Evolutionary conservation across 129 eudicot species (phyloP).

Genomic region (Tagetes erecta): DNA sequence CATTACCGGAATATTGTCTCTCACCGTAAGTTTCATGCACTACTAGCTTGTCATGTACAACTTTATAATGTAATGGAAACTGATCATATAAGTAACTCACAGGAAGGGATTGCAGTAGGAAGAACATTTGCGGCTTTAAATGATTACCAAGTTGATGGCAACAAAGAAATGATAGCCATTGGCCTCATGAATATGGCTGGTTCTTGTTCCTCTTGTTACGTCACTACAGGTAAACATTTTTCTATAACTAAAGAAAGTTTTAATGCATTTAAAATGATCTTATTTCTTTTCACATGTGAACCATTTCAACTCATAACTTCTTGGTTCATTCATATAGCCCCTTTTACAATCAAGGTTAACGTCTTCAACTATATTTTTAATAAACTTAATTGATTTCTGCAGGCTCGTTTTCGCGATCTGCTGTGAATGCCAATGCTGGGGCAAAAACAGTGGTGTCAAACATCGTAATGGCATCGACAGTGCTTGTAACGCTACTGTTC

Average conservation of each 20-base stretch:
- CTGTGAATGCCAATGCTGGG: slow-evolving; percentile 94
- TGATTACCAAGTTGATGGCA: slow-evolving; percentile 97
- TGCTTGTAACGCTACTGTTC: slow-evolving; percentile 73
- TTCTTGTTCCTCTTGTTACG: slow-evolving; percentile 92
- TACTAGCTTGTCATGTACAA: slow-evolving; percentile 6
- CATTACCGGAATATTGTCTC: slow-evolving; percentile 86
- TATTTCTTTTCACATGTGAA: too few species aligned
- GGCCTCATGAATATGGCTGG: slow-evolving; percentile 98
- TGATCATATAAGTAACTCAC: not conserved
- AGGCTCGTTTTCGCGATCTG: slow-evolving; percentile 98
- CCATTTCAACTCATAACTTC: too few species aligned
- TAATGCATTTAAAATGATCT: not conserved
- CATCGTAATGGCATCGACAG: slow-evolving; percentile 79
- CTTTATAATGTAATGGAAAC: not conserved
- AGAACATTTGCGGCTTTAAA: slow-evolving; percentile 81
- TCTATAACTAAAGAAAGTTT: not conserved
- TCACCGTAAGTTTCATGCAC: slow-evolving; percentile 55
- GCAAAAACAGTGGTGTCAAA: slow-evolving; percentile 82
- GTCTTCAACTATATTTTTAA: not conserved
- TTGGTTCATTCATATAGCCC: too few species aligned
- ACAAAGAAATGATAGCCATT: slow-evolving; percentile 97
- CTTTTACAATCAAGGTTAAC: too few species aligned
- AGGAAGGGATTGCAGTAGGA: slow-evolving; percentile 99
- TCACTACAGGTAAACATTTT: slow-evolving; percentile 66
- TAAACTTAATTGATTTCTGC: slow-evolving; percentile 9